These are phyloP conservation scores for Escallonia rubra DNA, from an alignment of 129 eudicot species.

Conservation along the genomic window DNA sequence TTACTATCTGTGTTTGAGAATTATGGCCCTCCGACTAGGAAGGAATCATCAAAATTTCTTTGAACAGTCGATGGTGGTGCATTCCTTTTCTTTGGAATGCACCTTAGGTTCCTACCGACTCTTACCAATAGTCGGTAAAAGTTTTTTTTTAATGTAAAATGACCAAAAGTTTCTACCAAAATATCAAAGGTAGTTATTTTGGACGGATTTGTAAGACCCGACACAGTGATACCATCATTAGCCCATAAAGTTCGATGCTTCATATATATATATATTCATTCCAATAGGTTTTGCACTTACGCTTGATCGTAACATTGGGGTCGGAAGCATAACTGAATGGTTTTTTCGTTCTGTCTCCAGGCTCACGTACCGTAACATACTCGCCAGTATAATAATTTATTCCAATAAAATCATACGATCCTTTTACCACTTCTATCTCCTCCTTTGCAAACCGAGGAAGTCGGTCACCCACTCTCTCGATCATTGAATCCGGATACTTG, in stretches of 20 bases:
- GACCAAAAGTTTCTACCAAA: not conserved
- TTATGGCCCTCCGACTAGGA: too few relatives aligned
- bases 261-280: not conserved
- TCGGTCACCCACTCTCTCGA: slow-evolving; percentile 9
- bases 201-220: not conserved
- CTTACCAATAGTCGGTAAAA: too few relatives aligned
- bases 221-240: slow-evolving; percentile 15
- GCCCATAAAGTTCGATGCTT: slow-evolving; percentile 12
- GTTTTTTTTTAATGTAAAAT: too few relatives aligned
- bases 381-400: slow-evolving; percentile 26
- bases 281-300: not conserved
- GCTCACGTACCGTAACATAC: slow-evolving; percentile 12
- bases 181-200: not conserved
- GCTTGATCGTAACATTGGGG: too few relatives aligned
- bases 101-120: too few relatives aligned
- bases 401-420: slow-evolving; percentile 36
- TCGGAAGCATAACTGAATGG: too few relatives aligned
- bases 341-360: too few relatives aligned
- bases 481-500: slow-evolving; percentile 24
- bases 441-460: slow-evolving; percentile 19
- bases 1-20: too few relatives aligned
- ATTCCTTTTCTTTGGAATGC: too few relatives aligned
- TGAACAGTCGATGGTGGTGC: too few relatives aligned
- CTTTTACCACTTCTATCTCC: slow-evolving; percentile 17
- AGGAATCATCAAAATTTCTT: too few relatives aligned